Evolutionary conservation across 1,284 basidiomycete species (phyloP).

Genomic region (Ustilago xerochloae): DNA sequence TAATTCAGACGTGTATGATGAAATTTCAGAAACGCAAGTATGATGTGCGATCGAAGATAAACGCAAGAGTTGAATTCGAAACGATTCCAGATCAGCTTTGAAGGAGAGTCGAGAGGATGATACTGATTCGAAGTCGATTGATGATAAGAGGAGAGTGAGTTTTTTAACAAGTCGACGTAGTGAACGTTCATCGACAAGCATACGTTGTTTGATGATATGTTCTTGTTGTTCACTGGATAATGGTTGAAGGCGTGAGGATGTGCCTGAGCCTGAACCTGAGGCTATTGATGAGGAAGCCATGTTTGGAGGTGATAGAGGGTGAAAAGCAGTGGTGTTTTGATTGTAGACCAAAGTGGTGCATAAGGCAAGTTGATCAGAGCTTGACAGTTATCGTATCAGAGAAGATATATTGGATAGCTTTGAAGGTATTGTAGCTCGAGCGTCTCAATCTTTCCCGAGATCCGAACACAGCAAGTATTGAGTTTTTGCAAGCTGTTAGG

Average conservation of each 20-base stretch:
- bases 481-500: too few relatives aligned
- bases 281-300: conserved; percentile 27
- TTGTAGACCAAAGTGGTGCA: too few relatives aligned
- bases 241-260: conserved; percentile 12
- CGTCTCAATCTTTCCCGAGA: too few relatives aligned
- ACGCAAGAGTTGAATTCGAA: conserved; percentile 18
- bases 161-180: conserved; percentile 40
- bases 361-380: too few relatives aligned
- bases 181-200: conserved; percentile 40
- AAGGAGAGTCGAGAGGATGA: conserved; percentile 27
- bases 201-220: conserved; percentile 34
- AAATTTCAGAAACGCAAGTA: conserved; percentile 32
- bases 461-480: too few relatives aligned
- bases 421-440: too few relatives aligned
- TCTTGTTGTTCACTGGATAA: conserved; percentile 45
- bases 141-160: conserved; percentile 25
- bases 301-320: background rate
- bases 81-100: conserved; percentile 38
- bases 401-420: too few relatives aligned
- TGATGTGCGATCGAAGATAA: conserved; percentile 26
- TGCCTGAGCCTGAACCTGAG: background rate
- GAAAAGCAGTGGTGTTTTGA: too few relatives aligned
- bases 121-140: conserved; percentile 23
- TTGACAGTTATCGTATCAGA: too few relatives aligned
- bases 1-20: conserved; percentile 22